Conservation (phyloP, 805 yeast species). For the Ogataea henricii region DNA sequence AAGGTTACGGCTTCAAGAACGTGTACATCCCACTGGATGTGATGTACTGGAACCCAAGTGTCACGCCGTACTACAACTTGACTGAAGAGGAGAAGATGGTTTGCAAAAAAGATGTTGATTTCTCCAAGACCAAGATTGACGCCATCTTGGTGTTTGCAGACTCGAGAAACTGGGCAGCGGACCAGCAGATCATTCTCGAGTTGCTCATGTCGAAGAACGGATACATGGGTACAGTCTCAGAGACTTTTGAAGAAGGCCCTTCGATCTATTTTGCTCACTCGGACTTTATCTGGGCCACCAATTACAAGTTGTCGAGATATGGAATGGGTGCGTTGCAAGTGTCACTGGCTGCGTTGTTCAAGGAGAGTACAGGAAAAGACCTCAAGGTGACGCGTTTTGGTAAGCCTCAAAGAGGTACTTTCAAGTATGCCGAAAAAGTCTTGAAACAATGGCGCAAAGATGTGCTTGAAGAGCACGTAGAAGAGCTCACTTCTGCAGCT, state of each 20-base stretch:
- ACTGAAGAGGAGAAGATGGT: slow-evolving; percentile 68
- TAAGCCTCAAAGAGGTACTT: slow-evolving; percentile 87
- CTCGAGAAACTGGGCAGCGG: slow-evolving; percentile 91
- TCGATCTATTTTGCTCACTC: slow-evolving; percentile 86
- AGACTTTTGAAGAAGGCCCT: slow-evolving; percentile 76
- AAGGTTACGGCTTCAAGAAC: slow-evolving; percentile 78
- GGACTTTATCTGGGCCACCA: slow-evolving; percentile 92
- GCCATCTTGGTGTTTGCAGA: slow-evolving; percentile 90
- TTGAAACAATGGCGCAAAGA: slow-evolving; percentile 77
- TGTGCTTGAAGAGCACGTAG: slow-evolving; percentile 72
- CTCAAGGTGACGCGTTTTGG: slow-evolving; percentile 82
- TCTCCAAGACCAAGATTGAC: slow-evolving; percentile 66
- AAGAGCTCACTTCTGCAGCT: slow-evolving; percentile 34
- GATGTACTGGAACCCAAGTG: slow-evolving; percentile 84
- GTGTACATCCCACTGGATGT: slow-evolving; percentile 83
- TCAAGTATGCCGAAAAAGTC: slow-evolving; percentile 78
- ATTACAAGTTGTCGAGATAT: slow-evolving; percentile 76
- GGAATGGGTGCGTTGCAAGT: slow-evolving; percentile 96
- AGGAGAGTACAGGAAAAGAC: slow-evolving; percentile 82
- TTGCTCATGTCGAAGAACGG: slow-evolving; percentile 75
- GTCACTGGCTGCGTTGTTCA: slow-evolving; percentile 79
- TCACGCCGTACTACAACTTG: slow-evolving; percentile 77
- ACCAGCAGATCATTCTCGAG: slow-evolving; percentile 86
- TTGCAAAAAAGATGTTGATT: slow-evolving; percentile 60
- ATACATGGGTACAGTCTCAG: slow-evolving; percentile 78